phyloP scores from a whole-genome alignment of 2,329 filamentous ascomycete species.

The Plectosphaerella plurivora region DNA sequence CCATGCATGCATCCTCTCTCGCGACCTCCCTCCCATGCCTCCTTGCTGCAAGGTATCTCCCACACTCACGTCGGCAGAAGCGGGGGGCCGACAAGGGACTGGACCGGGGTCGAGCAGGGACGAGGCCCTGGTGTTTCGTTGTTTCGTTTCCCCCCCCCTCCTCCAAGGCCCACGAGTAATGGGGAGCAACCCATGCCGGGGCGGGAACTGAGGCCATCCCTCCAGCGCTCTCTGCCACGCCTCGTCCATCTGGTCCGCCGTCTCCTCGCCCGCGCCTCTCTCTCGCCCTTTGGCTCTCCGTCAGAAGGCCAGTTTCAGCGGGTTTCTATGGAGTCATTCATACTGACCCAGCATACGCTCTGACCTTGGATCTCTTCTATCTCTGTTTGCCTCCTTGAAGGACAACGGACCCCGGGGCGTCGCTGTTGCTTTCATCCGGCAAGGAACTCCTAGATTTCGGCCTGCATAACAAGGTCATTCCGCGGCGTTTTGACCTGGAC shows the following conservation, averaged over 20 bases:
- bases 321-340: not conserved
- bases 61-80: constrained; percentile 11
- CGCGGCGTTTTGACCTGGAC: not conserved
- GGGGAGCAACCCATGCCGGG: not conserved
- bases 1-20: not conserved
- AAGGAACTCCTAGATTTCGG: not conserved
- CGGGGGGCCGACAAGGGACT: constrained; percentile 8
- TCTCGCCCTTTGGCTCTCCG: no score
- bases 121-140: not conserved
- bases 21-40: not conserved
- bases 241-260: no score
- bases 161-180: not conserved
- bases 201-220: not conserved
- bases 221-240: not conserved
- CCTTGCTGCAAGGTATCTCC: constrained; percentile 8
- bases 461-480: not conserved
- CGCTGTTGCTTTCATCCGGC: not conserved
- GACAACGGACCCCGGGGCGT: no score
- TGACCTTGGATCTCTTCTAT: no score
- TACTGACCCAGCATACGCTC: no score
- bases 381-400: no score
- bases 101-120: constrained; percentile 1
- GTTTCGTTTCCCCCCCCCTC: constrained; percentile 1
- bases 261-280: no score
- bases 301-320: not conserved